Base-by-base conservation (phyloP, 2,329 filamentous ascomycete species). In the Apiospora kogelbergensis region DNA sequence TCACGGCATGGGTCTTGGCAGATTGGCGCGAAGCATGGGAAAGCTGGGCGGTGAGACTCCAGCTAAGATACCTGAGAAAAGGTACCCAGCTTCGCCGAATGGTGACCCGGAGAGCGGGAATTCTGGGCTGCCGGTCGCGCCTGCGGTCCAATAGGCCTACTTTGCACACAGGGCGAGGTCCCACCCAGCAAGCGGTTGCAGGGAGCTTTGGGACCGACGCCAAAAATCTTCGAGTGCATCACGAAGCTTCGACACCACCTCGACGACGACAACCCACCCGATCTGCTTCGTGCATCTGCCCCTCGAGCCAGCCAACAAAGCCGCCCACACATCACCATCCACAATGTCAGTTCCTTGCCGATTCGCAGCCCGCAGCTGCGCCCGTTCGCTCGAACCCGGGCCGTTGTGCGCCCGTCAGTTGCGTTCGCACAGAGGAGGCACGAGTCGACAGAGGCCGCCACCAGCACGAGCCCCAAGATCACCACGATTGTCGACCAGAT, bases 401-500 rank as follows among this genome's bases (percentile, higher is more conserved):
- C 79, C 73, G 78, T 83, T 66, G 72, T 85, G 73, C 82, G 85
- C 76, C 79, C 81, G 72, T 83, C 86, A 68, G 80, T 79, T 53
- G 78, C 82, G 65, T 76, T 82, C 71, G 79, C 81, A 73, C 79
- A 89, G 79, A 90, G 92, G 84, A 90, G 96, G 88, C 95, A 93
- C 92, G 93, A 96, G 83, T 95, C 94, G 72, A 95, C 94, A 76
- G 92, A 95, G 76, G 90, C 89, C 69, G 85, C 86, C 68, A 82
- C 85, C 69, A 81, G 88, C 76, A 82, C 85, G 71, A 97, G 93
- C 84, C 94, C 96, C 72, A 99, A 99, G 89, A 97, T 99, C 77
- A 83, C 91, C 76, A 89, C 89, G 70, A 99, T 99, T 78, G 96
- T 99, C 78, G 95, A 99, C 81, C 95, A 99, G 84, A 99, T 99